phyloP scores from a whole-genome alignment of 2,329 filamentous ascomycete species.

The Fusarium chaquense region DNA sequence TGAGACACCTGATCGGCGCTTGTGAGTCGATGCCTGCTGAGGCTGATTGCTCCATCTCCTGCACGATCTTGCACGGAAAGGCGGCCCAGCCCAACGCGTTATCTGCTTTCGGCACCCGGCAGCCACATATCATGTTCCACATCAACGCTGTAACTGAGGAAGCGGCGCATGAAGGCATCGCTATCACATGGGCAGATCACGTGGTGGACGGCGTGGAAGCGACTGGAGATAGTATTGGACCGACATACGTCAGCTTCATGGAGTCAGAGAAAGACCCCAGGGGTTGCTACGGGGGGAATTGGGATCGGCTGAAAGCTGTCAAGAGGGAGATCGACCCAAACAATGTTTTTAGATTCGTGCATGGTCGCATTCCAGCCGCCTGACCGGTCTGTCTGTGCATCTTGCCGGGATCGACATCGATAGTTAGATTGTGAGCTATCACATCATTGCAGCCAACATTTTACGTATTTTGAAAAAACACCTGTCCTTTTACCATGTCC shows the following conservation, averaged over 20 bases:
- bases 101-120: constrained; percentile 2
- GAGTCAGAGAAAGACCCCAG: background rate
- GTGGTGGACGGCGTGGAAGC: background rate
- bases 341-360: constrained; percentile 3
- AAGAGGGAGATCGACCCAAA: background rate
- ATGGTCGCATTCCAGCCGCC: background rate
- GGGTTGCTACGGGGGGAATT: background rate
- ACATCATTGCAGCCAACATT: background rate
- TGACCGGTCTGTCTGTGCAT: background rate
- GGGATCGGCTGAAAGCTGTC: background rate
- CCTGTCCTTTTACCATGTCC: background rate
- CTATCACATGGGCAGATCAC: background rate
- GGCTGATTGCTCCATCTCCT: background rate
- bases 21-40: background rate
- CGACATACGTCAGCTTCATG: constrained; percentile 7
- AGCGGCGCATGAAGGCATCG: background rate
- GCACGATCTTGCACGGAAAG: constrained; percentile 2
- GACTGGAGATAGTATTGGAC: constrained; percentile 2
- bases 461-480: background rate
- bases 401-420: background rate
- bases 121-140: constrained; percentile 9
- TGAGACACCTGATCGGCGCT: background rate
- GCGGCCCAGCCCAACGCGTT: background rate
- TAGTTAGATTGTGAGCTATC: background rate
- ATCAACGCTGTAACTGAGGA: constrained; percentile 3